Percentiles rank a stretch among this genome's conserved stretches.
Evolutionary conservation across 768 basidiomycete genomes (phyloP).

Genomic region (Termitomyces sp.): DNA sequence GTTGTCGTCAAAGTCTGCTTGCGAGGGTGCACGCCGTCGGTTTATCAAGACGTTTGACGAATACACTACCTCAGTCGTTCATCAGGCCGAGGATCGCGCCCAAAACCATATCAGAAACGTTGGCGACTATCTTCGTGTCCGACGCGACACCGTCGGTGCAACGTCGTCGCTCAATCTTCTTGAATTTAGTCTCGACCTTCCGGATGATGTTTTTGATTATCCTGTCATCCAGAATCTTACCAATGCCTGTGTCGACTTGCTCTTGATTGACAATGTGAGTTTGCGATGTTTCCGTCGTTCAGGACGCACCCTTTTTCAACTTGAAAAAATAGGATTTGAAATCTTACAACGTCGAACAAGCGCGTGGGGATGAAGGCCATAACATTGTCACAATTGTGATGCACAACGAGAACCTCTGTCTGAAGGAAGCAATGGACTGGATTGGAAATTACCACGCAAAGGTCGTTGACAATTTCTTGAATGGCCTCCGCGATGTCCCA

Average conservation of each 20-base stretch:
- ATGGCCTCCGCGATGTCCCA: neutral
- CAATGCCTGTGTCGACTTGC: neutral
- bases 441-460: neutral
- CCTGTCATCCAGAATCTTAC: neutral
- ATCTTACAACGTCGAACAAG: neutral
- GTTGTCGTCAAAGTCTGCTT: neutral
- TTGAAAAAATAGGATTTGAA: neutral
- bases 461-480: neutral
- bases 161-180: neutral
- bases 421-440: neutral
- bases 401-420: neutral
- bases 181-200: neutral
- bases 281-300: neutral
- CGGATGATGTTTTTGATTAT: neutral
- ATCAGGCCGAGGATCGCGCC: neutral
- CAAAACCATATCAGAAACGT: neutral
- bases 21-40: neutral
- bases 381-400: neutral
- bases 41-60: neutral
- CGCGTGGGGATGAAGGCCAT: neutral
- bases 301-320: neutral
- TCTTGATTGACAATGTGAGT: neutral
- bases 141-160: neutral
- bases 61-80: neutral
- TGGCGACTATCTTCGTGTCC: neutral